Evolutionary conservation across 805 yeast species (phyloP), one percentile per base, ranked within the genome.

Genomic region (Kazachstania kunashirensis): DNA sequence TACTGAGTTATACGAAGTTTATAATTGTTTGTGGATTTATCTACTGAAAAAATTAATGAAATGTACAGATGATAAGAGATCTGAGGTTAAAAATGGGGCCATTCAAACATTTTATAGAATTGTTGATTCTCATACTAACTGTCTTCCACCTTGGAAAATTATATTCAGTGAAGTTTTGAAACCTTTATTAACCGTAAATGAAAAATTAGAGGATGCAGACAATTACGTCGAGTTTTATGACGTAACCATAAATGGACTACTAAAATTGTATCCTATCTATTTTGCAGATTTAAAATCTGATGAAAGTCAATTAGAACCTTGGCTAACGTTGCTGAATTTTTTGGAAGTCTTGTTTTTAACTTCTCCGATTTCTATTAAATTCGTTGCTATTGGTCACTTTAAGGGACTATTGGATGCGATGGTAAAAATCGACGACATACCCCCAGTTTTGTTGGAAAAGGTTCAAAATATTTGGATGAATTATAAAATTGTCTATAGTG

Each of bases 41-140:
- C 58, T 86, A 29, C 59, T 84, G 37, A 63, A 71, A 7, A 69
- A 73, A 23, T 58, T 89, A 25, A 77, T 85, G 0, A 67, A 68
- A 16, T 70, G 85, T 17, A 71, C 88, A 0, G 53, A 62, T 19
- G 94, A 82, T 45, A 50, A 66, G 3, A 68, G 95, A 38, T 70
- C 78, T 1, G 94, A 86, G 48, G 95, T 89, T 0, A 70, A 94
- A 42, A 86, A 85, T 49, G 96, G 96, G 2, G 78, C 96, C 0
- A 71, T 85, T 12, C 94, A 86, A 52, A 89, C 96, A 0, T 77
- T 88, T 45, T 84, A 85, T 59, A 74, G 88, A 45, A 78, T 89
- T 20, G 66, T 83, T 41, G 84, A 82, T 36, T 73, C 88, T 3
- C 84, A 81, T 54, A 80, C 84, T 0, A 50, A 57, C 9, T 62